phyloP scores from a whole-genome alignment of 192 early-diverging fungal species.

The Gryganskiella cystojenkinii region DNA sequence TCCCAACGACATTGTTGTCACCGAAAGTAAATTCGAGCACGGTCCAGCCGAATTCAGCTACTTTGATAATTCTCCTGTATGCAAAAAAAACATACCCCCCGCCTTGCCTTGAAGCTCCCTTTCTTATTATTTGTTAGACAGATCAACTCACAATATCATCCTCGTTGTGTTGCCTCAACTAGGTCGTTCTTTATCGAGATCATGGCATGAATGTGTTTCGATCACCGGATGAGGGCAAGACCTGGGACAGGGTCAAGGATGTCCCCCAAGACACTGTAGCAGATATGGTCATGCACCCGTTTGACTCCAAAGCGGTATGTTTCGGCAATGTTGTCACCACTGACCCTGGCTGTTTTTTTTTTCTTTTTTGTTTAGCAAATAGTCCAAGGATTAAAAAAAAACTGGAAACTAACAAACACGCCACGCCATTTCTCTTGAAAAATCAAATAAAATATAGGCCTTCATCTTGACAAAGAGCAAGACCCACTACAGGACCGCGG shows the following conservation, averaged over 20 bases:
- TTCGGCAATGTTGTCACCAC: constrained; percentile 1
- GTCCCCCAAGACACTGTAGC: constrained; percentile 57
- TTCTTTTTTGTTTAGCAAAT: constrained; percentile 55
- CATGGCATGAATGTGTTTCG: constrained; percentile 54
- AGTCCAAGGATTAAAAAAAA: too few relatives aligned
- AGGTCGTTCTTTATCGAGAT: constrained; percentile 41
- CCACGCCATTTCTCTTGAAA: constrained; percentile 52
- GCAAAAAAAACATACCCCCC: not conserved
- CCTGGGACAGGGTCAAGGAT: constrained; percentile 62
- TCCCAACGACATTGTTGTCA: constrained; percentile 18
- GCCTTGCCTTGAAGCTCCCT: not conserved
- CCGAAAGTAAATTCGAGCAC: constrained; percentile 1
- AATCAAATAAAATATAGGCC: constrained; percentile 49
- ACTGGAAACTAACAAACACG: constrained; percentile 53
- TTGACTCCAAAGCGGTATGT: constrained; percentile 68
- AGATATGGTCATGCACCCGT: constrained; percentile 71
- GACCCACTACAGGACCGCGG: constrained; percentile 69
- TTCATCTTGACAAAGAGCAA: constrained; percentile 62
- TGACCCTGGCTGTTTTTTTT: constrained; percentile 5
- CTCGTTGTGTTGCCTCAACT: not conserved
- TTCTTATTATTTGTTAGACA: not conserved
- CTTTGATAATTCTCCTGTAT: constrained; percentile 43
- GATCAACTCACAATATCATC: not conserved
- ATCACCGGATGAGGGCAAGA: constrained; percentile 74
- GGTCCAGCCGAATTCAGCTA: constrained; percentile 29